Evolutionary conservation across 805 yeast genomes (phyloP), one percentile per base, ranked within the genome.

Genomic region (Starmerella lactis-condensi): DNA sequence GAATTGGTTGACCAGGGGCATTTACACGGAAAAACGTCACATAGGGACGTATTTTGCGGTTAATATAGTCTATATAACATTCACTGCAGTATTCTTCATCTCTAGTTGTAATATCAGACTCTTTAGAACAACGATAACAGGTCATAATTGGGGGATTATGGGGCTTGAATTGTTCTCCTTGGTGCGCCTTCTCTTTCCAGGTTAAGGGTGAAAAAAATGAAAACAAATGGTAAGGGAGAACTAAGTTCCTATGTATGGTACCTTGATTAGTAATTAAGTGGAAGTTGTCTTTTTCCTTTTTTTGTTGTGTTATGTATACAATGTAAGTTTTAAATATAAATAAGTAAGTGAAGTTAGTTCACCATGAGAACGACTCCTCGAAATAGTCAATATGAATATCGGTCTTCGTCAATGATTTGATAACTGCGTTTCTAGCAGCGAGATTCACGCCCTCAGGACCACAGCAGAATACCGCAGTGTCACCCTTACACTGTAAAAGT

Each of bases 21-120:
- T 72, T 65, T 15, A 76, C 83, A 46, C 78, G 76, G 54, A 65
- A 82, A 33, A 62, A 67, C 10, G 76, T 82, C 81, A 85, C 70
- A 46, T 65, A 75, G 46, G 75, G 76, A 38, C 93, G 61, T 52
- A 78, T 82, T 50, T 83, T 83, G 16, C 78, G 72, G 35, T 74
- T 62, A 22, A 83, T 60, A 48, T 79, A 83, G 36, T 71, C 62
- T 14, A 65, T 47, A 43, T 79, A 85, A 51, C 96, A 83, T 2
- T 39, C 34, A 17, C 41, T 35, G 53, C 91, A 77, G 36, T 74
- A 74, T 12, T 56, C 47, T 45, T 76, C 85, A 38, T 71, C 71
- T 30, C 91, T 53, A 4, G 42, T 32, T 9, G 24, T 20, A 7
- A 33, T 28, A 4, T 5, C 17, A n/a, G 33, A 17, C 3, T 18